Conservation (phyloP, 2,329 filamentous ascomycete genomes). For the Pestalotiopsis sp. region DNA sequence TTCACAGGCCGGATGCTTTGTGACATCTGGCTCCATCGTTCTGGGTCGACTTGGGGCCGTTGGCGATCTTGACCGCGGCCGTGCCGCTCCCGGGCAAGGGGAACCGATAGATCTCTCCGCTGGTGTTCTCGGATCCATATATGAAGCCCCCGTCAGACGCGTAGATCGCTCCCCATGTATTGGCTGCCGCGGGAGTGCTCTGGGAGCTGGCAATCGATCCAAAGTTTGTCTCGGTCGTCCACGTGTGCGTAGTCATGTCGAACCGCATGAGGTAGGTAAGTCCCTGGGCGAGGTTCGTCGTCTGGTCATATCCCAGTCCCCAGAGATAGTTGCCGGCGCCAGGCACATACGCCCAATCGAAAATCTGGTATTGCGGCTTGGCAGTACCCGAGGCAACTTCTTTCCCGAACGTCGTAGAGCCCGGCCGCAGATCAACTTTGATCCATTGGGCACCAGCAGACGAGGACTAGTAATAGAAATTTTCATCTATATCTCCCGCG, state of each 20-base stretch:
- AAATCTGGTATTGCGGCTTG: background rate
- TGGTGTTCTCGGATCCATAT: background rate
- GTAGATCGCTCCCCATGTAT: background rate
- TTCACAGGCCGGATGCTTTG: background rate
- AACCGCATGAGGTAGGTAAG: background rate
- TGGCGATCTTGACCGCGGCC: background rate
- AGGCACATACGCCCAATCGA: background rate
- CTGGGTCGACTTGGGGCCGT: background rate
- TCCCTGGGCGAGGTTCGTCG: background rate
- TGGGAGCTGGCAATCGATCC: background rate
- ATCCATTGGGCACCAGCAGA: background rate
- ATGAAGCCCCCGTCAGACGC: background rate
- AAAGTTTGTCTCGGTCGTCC: background rate
- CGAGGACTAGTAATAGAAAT: background rate
- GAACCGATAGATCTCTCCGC: background rate
- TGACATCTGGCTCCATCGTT: background rate
- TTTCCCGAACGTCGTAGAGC: background rate
- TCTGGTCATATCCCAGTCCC: background rate
- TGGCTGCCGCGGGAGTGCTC: background rate
- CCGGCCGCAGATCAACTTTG: background rate
- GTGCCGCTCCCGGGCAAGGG: background rate
- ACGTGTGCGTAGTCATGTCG: background rate
- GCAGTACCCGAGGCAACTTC: background rate
- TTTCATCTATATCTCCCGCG: background rate
- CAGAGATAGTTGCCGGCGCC: background rate